Evolutionary conservation across 1,284 basidiomycete species (phyloP), one percentile per base, ranked within the genome.

Genomic region (Sanghuangporus sanghuang): DNA sequence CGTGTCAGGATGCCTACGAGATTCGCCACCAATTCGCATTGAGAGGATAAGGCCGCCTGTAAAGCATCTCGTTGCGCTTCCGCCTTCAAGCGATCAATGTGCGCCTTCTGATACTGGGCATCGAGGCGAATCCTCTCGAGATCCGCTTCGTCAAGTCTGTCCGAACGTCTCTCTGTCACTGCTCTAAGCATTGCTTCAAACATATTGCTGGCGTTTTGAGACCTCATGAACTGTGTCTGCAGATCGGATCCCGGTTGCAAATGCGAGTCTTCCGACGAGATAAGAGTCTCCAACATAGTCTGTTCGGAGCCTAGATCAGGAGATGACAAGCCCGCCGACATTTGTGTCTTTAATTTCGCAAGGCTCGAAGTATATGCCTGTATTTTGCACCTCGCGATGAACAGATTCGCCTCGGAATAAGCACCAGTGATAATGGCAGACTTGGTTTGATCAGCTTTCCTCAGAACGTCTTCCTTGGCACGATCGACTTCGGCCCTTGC

Each of bases 101-200:
- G 88, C 0, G 85, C 81, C 71, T 84, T 86, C 67, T 84, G 81
- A 69, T 80, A 81, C 59, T 81, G 80, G 1, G 90, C 87, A 63
- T 92, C 85, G 11, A 90, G 80, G 70, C 86, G 89, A 70, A 96
- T 78, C 65, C 85, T 88, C 63, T 90, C 88, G 16, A 86, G 73
- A 66, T 83, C 84, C 32, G 84, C 73, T n/a, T 89, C 86, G 68
- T 95, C 93, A 53, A 95, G 77, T 68, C 87, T 86, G 67, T 93
- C 90, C 21, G 90, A 91, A 62, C 83, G 85, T 56, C 92, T 81
- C 71, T 94, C 89, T 57, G 88, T 87, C 36, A 90, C 85, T 11
- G 90, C 91, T 32, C 89, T 85, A 68, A 97, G 82, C 38, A 90
- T 88, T 8, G 89, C 90, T 36, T 93, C 88, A 70, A 96, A 91